A percentile compares a stretch with the other conserved stretches of the same genome.
phyloP scores from a whole-genome alignment of 2,329 filamentous ascomycete species.

The Pyrenophora tritici-repentis region DNA sequence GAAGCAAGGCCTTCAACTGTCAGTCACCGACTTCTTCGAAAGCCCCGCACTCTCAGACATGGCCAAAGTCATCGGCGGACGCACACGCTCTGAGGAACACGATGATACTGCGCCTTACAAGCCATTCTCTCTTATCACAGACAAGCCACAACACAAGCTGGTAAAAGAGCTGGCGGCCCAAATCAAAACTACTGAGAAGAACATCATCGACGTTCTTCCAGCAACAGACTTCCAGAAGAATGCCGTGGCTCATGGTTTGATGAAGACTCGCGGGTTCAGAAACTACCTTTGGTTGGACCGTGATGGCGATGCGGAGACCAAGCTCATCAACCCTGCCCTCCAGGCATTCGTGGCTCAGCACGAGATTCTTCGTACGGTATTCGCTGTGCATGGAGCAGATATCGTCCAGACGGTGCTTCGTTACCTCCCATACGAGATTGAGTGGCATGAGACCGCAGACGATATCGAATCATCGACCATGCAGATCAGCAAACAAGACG shows the following conservation, averaged over 20 bases:
- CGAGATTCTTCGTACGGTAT: background rate
- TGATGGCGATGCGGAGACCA: background rate
- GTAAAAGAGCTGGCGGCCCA: background rate
- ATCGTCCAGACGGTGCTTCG: background rate
- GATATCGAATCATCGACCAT: background rate
- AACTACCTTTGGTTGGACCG: background rate
- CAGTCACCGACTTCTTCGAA: background rate
- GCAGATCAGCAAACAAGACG: background rate
- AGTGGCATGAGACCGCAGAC: background rate
- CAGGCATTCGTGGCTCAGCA: background rate
- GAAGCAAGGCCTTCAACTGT: background rate
- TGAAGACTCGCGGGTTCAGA: background rate
- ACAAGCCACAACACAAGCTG: background rate
- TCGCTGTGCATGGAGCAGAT: background rate
- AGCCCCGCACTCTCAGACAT: background rate
- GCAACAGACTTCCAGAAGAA: background rate
- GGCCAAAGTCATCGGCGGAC: background rate
- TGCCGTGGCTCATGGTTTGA: background rate
- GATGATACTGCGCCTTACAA: background rate
- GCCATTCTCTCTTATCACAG: background rate
- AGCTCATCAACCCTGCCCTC: background rate
- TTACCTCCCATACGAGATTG: background rate
- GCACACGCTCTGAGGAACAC: background rate
- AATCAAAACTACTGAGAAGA: background rate
- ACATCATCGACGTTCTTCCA: background rate